Conservation (phyloP, 2,329 filamentous ascomycete genomes). For the Pestalotiopsis sp. region DNA sequence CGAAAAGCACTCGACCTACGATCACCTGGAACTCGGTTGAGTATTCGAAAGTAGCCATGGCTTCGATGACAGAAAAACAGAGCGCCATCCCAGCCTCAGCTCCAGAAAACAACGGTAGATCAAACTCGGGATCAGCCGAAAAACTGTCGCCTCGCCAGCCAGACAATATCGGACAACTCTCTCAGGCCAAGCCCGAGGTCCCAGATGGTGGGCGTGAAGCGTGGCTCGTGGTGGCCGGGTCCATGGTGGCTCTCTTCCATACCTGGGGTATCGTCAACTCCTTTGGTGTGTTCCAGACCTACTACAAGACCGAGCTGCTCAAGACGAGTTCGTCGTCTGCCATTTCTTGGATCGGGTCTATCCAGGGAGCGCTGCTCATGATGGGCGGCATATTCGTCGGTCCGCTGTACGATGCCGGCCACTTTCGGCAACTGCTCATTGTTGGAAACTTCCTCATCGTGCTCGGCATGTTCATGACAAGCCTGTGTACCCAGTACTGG, state of each 20-base stretch:
- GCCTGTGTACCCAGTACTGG: constrained; percentile 39
- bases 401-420: constrained; percentile 36
- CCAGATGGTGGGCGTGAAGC: constrained; percentile 40
- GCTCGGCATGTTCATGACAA: constrained; percentile 40
- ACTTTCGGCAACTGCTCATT: constrained; percentile 29
- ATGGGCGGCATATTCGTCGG: constrained; percentile 35
- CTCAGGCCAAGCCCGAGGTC: constrained; percentile 7
- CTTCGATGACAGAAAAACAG: background rate
- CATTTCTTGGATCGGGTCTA: constrained; percentile 35
- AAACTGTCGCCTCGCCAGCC: background rate
- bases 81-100: background rate
- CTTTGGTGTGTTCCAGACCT: constrained; percentile 34
- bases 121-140: background rate
- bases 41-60: background rate
- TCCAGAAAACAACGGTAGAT: background rate
- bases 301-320: constrained; percentile 24
- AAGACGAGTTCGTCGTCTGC: constrained; percentile 21
- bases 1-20: background rate
- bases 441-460: constrained; percentile 26
- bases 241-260: constrained; percentile 37
- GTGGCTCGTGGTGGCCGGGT: constrained; percentile 44
- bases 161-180: background rate
- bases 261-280: constrained; percentile 40
- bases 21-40: background rate
- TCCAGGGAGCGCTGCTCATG: constrained; percentile 35